Base-by-base conservation (phyloP, 306 rosid genomes). In the Prosopis cineraria region DNA sequence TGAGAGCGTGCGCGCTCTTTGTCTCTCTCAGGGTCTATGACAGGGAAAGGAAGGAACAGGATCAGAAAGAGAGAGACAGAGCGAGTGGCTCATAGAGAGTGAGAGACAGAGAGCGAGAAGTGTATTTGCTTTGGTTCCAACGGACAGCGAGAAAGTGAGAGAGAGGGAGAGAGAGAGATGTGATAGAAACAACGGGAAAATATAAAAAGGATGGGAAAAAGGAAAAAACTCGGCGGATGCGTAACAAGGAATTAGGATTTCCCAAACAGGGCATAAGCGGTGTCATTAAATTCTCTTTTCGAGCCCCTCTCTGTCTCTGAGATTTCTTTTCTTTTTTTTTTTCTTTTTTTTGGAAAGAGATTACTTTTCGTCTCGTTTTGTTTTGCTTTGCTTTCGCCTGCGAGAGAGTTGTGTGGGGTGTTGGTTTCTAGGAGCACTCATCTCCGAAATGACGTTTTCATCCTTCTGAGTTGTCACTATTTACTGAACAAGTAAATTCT, bases 81-180 rank as follows among this genome's bases (percentile, higher is more conserved):
- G 66, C 29, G 65, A 58, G 6, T 41, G 9, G 9, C 3, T 3
- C 37, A 79, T 75, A 39, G 39, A 73, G 79, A 69, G 82, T 11
- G 52, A 47, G 52, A 14, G 7, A 16, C n/a, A 5, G 53, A 16
- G 3, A 5, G 20, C 5, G 53, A 41, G 65, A 24, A 27, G 27
- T 17, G 85, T 68, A 50, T 87, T 84, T 84, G 89, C n/a, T 88
- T 89, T 82, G 87, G 87, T 77, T 83, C 85, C 90, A 93, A 93
- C 94, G 91, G 94, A 86, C 91, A 81, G 68, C 36, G 74, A 33
- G 31, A 72, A 63, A 78, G 80, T 22, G 27, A 74, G 81, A 79
- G 77, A 76, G 73, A 52, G 83, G 6, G 27, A 6, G 55, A 48
- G 29, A 12, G 64, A 41, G 72, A 74, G 74, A 55, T 53, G 59